These are phyloP conservation scores for Rhizomucor miehei DNA, from an alignment of 371 early-diverging fungal genomes.

Conservation along the genomic window DNA sequence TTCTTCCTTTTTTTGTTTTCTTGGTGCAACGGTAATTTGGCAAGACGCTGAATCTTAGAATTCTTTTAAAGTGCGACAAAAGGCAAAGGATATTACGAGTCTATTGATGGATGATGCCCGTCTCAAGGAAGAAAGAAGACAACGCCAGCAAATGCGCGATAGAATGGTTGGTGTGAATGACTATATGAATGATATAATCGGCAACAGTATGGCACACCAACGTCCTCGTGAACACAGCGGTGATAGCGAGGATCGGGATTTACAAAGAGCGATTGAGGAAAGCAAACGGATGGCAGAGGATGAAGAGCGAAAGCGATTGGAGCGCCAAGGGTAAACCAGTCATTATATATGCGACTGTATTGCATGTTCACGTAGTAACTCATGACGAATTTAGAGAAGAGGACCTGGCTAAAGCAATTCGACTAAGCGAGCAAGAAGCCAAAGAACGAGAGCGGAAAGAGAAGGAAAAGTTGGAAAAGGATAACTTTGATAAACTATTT, in stretches of 20 bases:
- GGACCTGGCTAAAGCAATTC: constrained; percentile 39
- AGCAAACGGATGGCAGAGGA: constrained; percentile 41
- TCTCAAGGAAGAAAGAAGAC: constrained; percentile 73
- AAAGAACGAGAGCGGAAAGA: constrained; percentile 34
- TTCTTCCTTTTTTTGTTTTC: neutral
- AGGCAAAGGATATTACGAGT: constrained; percentile 87
- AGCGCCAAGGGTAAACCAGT: constrained; percentile 9
- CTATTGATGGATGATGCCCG: constrained; percentile 79
- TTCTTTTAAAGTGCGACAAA: constrained; percentile 76
- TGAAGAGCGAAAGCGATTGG: constrained; percentile 28
- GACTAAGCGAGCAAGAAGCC: constrained; percentile 41
- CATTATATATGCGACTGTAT: neutral
- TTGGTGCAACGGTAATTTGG: neutral
- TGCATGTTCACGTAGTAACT: neutral
- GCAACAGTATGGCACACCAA: constrained; percentile 29
- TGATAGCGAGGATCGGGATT: constrained; percentile 75
- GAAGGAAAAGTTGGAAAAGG: constrained; percentile 24
- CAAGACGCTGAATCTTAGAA: neutral
- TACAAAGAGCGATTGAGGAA: constrained; percentile 84
- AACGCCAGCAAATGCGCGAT: constrained; percentile 60
- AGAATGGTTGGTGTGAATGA: constrained; percentile 52
- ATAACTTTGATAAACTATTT: constrained; percentile 48
- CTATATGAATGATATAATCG: constrained; percentile 42
- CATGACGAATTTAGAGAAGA: constrained; percentile 23
- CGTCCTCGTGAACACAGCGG: constrained; percentile 12